Evolutionary conservation across 73 alveolate genomes (phyloP).

Genomic region (Stentor roeselii): DNA sequence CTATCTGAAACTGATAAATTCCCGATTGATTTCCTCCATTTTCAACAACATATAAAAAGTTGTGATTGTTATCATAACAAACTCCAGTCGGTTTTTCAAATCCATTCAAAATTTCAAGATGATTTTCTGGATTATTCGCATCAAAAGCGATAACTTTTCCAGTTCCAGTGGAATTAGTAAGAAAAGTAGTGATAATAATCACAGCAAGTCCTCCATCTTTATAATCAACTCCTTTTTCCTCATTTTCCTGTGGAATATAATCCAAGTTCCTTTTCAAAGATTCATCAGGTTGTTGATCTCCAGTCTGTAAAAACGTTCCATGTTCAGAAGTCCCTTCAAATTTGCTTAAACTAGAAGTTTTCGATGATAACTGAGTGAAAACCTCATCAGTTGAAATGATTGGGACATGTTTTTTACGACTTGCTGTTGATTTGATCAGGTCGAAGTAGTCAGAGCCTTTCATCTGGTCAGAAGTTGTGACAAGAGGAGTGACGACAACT

Average conservation of each 20-base stretch:
- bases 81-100: conserved; percentile 1
- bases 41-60: neutral
- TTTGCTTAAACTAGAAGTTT: neutral
- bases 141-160: neutral
- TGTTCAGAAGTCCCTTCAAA: neutral
- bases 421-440: neutral
- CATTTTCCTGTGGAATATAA: neutral
- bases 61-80: conserved; percentile 9
- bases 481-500: neutral
- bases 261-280: neutral
- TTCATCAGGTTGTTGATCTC: neutral
- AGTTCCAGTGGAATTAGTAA: neutral
- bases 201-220: neutral
- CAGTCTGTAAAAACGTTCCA: neutral
- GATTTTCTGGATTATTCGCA: neutral
- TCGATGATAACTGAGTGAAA: too few species aligned
- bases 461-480: neutral
- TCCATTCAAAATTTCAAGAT: neutral
- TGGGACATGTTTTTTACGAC: neutral
- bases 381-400: neutral
- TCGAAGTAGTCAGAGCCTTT: too few species aligned
- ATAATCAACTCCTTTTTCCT: neutral
- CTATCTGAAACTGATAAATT: neutral
- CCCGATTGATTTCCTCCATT: neutral
- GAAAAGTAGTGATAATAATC: neutral